Percentiles rank a stretch among this genome's conserved stretches.
Conservation (phyloP, 2,329 filamentous ascomycete genomes). For the Stemphylium lycopersici region DNA sequence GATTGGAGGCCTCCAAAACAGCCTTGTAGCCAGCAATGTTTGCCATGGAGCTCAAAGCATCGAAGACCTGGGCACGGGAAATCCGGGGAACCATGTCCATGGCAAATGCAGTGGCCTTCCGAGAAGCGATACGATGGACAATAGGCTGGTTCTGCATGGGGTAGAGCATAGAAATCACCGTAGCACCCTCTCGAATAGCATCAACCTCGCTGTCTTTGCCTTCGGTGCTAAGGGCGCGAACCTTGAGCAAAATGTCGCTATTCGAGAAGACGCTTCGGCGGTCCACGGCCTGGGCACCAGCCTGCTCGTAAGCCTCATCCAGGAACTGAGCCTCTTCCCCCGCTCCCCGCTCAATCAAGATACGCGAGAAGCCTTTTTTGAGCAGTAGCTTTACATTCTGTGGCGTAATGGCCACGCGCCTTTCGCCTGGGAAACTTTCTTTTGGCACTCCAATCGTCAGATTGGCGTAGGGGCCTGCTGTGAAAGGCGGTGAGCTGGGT, state of each 20-base stretch:
- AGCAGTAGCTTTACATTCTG: slow-evolving; percentile 80
- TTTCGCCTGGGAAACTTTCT: slow-evolving; percentile 79
- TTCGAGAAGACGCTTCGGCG: slow-evolving; percentile 72
- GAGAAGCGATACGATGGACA: slow-evolving; percentile 73
- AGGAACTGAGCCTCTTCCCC: slow-evolving; percentile 77
- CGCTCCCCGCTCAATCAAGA: slow-evolving; percentile 82
- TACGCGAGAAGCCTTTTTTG: slow-evolving; percentile 81
- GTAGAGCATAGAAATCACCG: slow-evolving; percentile 82
- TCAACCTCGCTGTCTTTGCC: slow-evolving; percentile 69
- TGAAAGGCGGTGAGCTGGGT: slow-evolving; percentile 44
- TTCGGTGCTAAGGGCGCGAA: slow-evolving; percentile 71
- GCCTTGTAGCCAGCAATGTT: slow-evolving; percentile 95
- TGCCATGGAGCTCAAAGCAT: slow-evolving; percentile 89
- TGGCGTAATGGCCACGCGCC: slow-evolving; percentile 83
- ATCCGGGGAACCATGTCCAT: slow-evolving; percentile 95
- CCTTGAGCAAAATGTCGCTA: slow-evolving; percentile 82
- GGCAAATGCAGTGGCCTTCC: slow-evolving; percentile 77
- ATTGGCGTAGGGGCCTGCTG: slow-evolving; percentile 66
- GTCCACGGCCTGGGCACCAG: slow-evolving; percentile 79
- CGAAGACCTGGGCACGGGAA: slow-evolving; percentile 85
- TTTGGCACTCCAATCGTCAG: slow-evolving; percentile 79
- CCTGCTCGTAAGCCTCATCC: slow-evolving; percentile 76
- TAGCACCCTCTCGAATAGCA: slow-evolving; percentile 70
- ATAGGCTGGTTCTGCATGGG: slow-evolving; percentile 79
- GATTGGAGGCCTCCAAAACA: slow-evolving; percentile 85